Conservation (phyloP, 768 basidiomycete species). For the Lentinus brumalis region DNA sequence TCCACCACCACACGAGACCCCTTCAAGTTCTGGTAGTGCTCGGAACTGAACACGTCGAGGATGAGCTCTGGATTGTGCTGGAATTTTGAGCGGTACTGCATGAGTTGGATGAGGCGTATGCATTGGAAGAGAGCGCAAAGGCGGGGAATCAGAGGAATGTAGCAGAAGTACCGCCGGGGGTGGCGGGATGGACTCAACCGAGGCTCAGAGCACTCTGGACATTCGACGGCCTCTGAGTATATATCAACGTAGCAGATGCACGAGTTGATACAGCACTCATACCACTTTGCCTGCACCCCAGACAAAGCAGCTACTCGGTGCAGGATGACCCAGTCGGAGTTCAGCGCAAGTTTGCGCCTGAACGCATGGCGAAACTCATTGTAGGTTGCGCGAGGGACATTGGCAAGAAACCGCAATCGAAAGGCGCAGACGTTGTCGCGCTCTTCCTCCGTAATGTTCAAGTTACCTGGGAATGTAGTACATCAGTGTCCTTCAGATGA, state of each 20-base stretch:
- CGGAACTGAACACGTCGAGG: constrained; percentile 39
- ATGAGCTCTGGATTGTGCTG: constrained; percentile 20
- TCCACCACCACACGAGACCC: constrained; percentile 29
- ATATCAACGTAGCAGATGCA: constrained; percentile 42
- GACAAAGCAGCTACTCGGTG: constrained; percentile 33
- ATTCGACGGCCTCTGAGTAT: constrained; percentile 29
- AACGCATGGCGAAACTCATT: neutral
- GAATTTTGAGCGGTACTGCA: constrained; percentile 31
- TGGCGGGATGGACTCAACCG: constrained; percentile 25
- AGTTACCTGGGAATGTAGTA: too few species aligned
- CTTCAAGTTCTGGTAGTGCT: constrained; percentile 32
- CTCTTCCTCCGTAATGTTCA: neutral
- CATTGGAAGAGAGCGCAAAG: constrained; percentile 32
- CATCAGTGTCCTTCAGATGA: too few species aligned
- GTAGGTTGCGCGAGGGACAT: neutral
- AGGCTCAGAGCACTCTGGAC: constrained; percentile 39
- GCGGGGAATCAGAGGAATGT: constrained; percentile 43
- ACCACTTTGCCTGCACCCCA: constrained; percentile 34
- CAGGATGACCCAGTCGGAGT: constrained; percentile 5
- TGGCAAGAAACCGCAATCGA: neutral
- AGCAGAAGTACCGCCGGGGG: constrained; percentile 34
- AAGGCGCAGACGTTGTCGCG: neutral
- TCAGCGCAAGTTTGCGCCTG: neutral
- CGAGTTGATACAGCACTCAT: constrained; percentile 46
- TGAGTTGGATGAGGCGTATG: constrained; percentile 19